Evolutionary conservation across 1,284 basidiomycete species (phyloP), one percentile per base, ranked within the genome.

Genomic region (Inonotus obliquus): DNA sequence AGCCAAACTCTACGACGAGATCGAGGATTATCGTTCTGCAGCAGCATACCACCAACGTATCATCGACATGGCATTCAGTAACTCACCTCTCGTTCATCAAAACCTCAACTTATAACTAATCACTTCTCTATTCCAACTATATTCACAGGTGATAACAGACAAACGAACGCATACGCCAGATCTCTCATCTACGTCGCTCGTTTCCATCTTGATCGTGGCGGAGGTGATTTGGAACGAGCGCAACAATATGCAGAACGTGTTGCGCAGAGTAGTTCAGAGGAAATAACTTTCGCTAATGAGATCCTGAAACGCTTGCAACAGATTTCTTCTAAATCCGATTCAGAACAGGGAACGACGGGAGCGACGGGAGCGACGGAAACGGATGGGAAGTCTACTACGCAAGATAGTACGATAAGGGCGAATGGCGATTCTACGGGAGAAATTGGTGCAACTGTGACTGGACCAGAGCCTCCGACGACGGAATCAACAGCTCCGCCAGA

Each of bases 161-260:
- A 56, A 32, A 56, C 54, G 63, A 47, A 64, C 64, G 89, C 92
- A 67, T 90, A 87, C 70, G 85, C 91, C 23, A 86, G 84, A 70
- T 93, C 89, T n/a, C 84, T 85, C 67, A 72, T 96, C 47, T 87
- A 86, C 66, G 86, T 95, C 32, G 92, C 93, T 7, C 85, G 90
- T 63, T 86, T 88, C 70, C 85, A 94, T 67, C 77, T 90, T 69
- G 73, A 78, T 49, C 80, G 80, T 61, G 76, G 82, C 41, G 78
- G 83, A 54, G 86, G 83, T 14, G 84, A 92, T 70, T 69, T 89
- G 29, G 67, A 72, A 29, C 75, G 88, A 49, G 87, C 89, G 13
- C 79, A 76, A 65, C 81, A 84, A 60, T 90, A 90, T 70, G 76
- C 94, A 52, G 84, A 91, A 61, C 79, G 77, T 53, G 84, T 95